These are phyloP conservation scores for Saccharomyces hybrid DNA, from an alignment of 1,139 yeast genomes.

Conservation along the genomic window DNA sequence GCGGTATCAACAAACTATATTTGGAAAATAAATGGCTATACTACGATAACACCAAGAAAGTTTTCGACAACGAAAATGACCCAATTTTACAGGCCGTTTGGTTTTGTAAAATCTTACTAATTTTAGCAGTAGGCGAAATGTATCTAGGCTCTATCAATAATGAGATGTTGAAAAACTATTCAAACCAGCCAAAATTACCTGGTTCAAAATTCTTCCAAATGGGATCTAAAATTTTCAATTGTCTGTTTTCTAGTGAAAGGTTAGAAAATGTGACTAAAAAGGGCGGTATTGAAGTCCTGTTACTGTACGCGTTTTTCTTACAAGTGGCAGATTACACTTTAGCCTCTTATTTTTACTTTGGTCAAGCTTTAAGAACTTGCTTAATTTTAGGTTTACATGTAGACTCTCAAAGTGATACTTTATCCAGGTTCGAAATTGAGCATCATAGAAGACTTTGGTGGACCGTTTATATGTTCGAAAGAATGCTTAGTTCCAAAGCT, in stretches of 20 bases:
- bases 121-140: slow-evolving; percentile 82
- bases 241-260: slow-evolving; percentile 70
- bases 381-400: slow-evolving; percentile 76
- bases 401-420: slow-evolving; percentile 61
- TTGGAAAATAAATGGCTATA: slow-evolving; percentile 32
- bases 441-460: slow-evolving; percentile 83
- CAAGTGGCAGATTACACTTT: slow-evolving; percentile 83
- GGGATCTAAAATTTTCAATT: slow-evolving; percentile 68
- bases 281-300: slow-evolving; percentile 74
- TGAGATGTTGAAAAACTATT: slow-evolving; percentile 14
- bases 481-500: slow-evolving; percentile 79
- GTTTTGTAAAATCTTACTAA: slow-evolving; percentile 68
- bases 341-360: slow-evolving; percentile 74
- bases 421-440: slow-evolving; percentile 62
- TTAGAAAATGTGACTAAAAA: slow-evolving; percentile 68
- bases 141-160: slow-evolving; percentile 62
- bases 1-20: slow-evolving; percentile 54
- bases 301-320: slow-evolving; percentile 69
- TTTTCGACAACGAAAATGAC: background rate
- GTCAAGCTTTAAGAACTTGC: slow-evolving; percentile 68
- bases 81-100: slow-evolving; percentile 59
- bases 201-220: slow-evolving; percentile 72
- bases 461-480: slow-evolving; percentile 84
- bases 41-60: slow-evolving; percentile 38
- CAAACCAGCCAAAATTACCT: slow-evolving; percentile 45